Percentiles rank a stretch among this genome's conserved stretches.
phyloP scores from a whole-genome alignment of 2,329 filamentous ascomycete genomes.

The Bimuria novae-zelandiae region DNA sequence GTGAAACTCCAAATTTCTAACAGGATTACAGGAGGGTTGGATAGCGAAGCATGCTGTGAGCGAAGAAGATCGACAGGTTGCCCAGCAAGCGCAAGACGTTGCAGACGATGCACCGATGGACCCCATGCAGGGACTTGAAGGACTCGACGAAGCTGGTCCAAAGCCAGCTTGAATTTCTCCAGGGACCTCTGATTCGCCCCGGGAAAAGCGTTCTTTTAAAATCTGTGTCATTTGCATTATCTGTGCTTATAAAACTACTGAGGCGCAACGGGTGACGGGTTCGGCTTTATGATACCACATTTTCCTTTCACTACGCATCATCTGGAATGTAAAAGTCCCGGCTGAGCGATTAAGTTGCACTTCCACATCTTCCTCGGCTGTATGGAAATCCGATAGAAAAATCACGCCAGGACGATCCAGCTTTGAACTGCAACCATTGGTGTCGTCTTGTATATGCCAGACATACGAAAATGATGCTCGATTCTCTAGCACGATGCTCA shows the following conservation, averaged over 20 bases:
- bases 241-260: neutral
- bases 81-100: slow-evolving; percentile 58
- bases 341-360: too few species aligned
- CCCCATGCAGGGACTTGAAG: slow-evolving; percentile 95
- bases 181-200: too few species aligned
- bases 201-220: too few species aligned
- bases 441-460: slow-evolving; percentile 8
- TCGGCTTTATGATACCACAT: slow-evolving; percentile 11
- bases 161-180: slow-evolving; percentile 65
- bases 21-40: slow-evolving; percentile 76
- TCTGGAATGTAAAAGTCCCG: too few species aligned
- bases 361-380: too few species aligned
- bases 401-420: too few species aligned
- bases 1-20: slow-evolving; percentile 16
- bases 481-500: slow-evolving; percentile 18
- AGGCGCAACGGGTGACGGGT: slow-evolving; percentile 2
- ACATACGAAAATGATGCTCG: slow-evolving; percentile 33
- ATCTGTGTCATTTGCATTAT: neutral
- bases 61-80: slow-evolving; percentile 73
- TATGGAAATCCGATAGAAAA: too few species aligned
- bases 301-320: too few species aligned
- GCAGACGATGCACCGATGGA: slow-evolving; percentile 67
- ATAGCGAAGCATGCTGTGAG: slow-evolving; percentile 83
- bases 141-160: slow-evolving; percentile 90
- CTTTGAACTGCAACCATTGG: too few species aligned